Evolutionary conservation across 2,329 filamentous ascomycete species (phyloP).

Genomic region (Trichoderma endophyticum): DNA sequence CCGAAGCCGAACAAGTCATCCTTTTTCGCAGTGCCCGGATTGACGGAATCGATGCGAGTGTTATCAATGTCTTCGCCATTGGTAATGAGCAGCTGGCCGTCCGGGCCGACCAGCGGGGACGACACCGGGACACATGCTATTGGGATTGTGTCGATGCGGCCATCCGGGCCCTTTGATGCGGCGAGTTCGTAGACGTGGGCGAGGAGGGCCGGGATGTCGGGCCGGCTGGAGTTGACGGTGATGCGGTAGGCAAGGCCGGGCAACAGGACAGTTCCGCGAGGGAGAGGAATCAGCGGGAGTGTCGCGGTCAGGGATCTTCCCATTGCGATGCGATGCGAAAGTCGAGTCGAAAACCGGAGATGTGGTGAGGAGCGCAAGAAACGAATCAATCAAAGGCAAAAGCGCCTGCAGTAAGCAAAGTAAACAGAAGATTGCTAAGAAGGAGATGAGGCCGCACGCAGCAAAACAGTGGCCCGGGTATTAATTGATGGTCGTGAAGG

Average conservation of each 20-base stretch:
- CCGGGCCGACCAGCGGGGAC: constrained; percentile 68
- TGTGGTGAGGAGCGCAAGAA: neutral
- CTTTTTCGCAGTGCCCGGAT: constrained; percentile 59
- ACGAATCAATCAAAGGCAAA: neutral
- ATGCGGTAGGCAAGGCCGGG: constrained; percentile 84
- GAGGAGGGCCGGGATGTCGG: constrained; percentile 85
- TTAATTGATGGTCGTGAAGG: constrained; percentile 1
- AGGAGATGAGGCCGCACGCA: neutral
- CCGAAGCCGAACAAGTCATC: constrained; percentile 80
- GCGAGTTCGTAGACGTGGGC: constrained; percentile 79
- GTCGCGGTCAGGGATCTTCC: constrained; percentile 42
- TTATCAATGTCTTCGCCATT: constrained; percentile 53
- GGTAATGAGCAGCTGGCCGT: constrained; percentile 73
- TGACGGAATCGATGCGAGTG: constrained; percentile 45
- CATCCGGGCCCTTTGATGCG: constrained; percentile 62
- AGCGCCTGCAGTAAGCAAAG: neutral
- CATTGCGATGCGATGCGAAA: constrained; percentile 31
- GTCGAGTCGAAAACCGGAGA: neutral
- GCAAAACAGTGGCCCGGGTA: neutral
- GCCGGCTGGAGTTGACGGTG: constrained; percentile 71
- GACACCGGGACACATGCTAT: constrained; percentile 85
- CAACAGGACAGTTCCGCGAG: constrained; percentile 75
- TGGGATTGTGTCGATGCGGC: constrained; percentile 64
- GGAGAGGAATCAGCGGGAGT: constrained; percentile 78
- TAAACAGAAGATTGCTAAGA: neutral